Base-by-base conservation (phyloP, 805 yeast species). In the Saccharomycopsis sp. region DNA sequence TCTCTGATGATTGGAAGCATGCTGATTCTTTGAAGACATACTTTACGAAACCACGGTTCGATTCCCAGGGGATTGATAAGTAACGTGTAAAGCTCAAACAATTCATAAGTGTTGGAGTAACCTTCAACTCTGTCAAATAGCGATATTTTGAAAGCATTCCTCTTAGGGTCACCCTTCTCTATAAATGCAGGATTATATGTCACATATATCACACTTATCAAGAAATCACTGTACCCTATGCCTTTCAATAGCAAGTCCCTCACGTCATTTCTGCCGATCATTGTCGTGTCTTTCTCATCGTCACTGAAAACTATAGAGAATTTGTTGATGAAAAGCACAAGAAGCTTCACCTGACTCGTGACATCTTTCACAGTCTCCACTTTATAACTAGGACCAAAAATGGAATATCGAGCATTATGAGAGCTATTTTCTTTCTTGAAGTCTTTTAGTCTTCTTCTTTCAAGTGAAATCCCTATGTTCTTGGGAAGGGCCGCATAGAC, bases 391-490 rank as follows among this genome's bases (percentile, higher is more conserved):
- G 22, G 49, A 12, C 49, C 49, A 44, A 44, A 44, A 17, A 44
- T 17, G 19, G 22, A n/a, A 7, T 5, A n/a, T 49, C 54, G 20
- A 55, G 23, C n/a, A 61, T 20, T 5, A 15, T 14, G 17, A 49
- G 44, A 14, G 22, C 57, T 54, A n/a, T 60, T 68, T 64, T 58
- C 64, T 52, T 68, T 70, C 20, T 74, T 70, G 64, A 82, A 81
- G 22, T 75, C 77, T 53, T 80, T 82, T 55, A 85, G 65, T 55
- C 82, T 68, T 65, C 96, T 72, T 62, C 82, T 78, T 2, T 78
- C 84, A 25, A 86, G 66, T 0, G 93, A 88, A 1, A 89, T 78
- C 1, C 91, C 88, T 22, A 84, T 75, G 1, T 79, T 79, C 7
- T 68, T 59, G 0, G 84, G 80, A 0, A 89, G 62, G 55, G 81